Conservation (phyloP, 208 protist species). For the Trypanosoma avium region DNA sequence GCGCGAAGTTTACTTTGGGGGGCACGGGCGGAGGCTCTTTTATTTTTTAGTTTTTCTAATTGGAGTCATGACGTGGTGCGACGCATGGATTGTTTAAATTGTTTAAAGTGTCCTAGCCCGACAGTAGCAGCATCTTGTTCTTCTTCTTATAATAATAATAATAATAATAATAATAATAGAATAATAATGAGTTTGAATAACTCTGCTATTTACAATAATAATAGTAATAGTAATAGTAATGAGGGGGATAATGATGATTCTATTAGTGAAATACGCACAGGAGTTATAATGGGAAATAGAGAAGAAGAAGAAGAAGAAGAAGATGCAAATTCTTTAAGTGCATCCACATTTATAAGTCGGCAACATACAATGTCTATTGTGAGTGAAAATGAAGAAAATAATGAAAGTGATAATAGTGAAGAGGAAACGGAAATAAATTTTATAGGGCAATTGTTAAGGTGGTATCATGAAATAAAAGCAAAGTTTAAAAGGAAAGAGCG, state of each 20-base stretch:
- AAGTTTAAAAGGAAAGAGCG: not conserved
- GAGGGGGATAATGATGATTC: too few species aligned
- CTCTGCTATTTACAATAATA: not conserved
- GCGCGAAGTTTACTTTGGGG: slow-evolving; percentile 15
- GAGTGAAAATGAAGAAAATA: not conserved
- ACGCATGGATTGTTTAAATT: slow-evolving; percentile 17
- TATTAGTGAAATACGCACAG: too few species aligned
- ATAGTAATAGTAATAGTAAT: not conserved
- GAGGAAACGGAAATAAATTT: too few species aligned
- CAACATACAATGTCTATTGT: too few species aligned
- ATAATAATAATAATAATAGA: not conserved
- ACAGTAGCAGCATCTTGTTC: not conserved
- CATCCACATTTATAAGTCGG: too few species aligned
- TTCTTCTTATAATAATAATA: not conserved
- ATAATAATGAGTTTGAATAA: not conserved
- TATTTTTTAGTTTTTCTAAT: not conserved
- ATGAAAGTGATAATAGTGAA: not conserved
- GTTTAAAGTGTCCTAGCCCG: not conserved
- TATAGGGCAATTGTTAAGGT: not conserved
- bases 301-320: too few species aligned
- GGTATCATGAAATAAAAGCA: not conserved
- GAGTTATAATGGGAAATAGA: too few species aligned
- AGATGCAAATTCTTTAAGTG: too few species aligned
- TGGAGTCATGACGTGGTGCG: slow-evolving; percentile 4
- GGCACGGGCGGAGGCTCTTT: slow-evolving; percentile 17